Evolutionary conservation across 2,329 filamentous ascomycete species (phyloP).

Genomic region (Fusarium cyanostomum): DNA sequence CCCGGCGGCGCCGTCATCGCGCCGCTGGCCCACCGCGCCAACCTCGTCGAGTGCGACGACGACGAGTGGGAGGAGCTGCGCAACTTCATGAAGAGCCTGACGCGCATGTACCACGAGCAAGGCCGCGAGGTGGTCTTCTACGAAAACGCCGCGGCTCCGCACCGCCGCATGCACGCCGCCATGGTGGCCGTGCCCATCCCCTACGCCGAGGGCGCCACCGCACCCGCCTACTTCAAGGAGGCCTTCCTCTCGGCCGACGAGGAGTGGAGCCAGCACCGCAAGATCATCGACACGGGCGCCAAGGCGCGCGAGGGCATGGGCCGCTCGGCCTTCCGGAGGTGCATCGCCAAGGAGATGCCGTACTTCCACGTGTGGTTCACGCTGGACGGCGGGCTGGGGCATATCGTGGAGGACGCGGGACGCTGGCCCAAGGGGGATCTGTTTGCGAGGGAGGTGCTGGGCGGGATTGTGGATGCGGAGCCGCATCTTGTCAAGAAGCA

Average conservation of each 20-base stretch:
- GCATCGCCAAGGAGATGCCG: slow-evolving; percentile 92
- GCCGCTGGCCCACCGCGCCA: slow-evolving; percentile 85
- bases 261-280: slow-evolving; percentile 95
- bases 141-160: slow-evolving; percentile 89
- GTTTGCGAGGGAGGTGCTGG: slow-evolving; percentile 91
- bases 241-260: slow-evolving; percentile 88
- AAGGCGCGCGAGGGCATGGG: slow-evolving; percentile 72
- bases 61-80: slow-evolving; percentile 99
- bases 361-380: slow-evolving; percentile 99
- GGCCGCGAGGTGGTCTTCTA: slow-evolving; percentile 95
- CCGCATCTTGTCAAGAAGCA: slow-evolving; percentile 89
- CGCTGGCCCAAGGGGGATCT: slow-evolving; percentile 91
- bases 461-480: slow-evolving; percentile 87
- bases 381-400: slow-evolving; percentile 89
- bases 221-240: slow-evolving; percentile 94
- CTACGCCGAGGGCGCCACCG: slow-evolving; percentile 88
- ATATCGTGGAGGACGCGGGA: slow-evolving; percentile 86
- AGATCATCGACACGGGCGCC: slow-evolving; percentile 87
- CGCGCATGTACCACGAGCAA: slow-evolving; percentile 92
- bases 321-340: slow-evolving; percentile 81
- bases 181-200: slow-evolving; percentile 89
- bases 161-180: slow-evolving; percentile 82
- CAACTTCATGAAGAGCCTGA: slow-evolving; percentile 98
- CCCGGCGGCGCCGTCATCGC: slow-evolving; percentile 88
- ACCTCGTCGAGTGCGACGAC: slow-evolving; percentile 97